Conservation (phyloP, 495 filamentous ascomycete species). For the Neurospora sp. region DNA sequence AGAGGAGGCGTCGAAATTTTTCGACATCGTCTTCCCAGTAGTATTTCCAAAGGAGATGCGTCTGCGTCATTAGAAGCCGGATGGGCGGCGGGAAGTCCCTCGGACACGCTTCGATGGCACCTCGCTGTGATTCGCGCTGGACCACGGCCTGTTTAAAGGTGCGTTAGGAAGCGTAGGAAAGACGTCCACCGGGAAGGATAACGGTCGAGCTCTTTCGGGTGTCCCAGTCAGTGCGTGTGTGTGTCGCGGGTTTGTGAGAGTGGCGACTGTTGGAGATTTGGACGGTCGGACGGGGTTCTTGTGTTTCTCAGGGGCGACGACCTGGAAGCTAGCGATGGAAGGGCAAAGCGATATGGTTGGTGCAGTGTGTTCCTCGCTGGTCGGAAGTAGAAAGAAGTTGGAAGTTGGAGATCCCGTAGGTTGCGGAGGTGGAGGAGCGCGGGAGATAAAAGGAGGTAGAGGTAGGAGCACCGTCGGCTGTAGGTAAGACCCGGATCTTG, state of each 20-base stretch:
- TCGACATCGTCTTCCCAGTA: slow-evolving; percentile 96
- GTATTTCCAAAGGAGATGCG: slow-evolving; percentile 87
- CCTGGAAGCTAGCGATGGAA: neutral
- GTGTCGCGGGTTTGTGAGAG: neutral
- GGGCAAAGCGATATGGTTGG: neutral
- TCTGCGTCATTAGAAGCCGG: slow-evolving; percentile 85
- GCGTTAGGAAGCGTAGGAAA: slow-evolving; percentile 31
- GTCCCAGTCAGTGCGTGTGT: neutral
- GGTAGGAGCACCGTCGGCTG: neutral
- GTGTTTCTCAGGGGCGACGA: neutral
- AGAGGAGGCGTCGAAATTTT: slow-evolving; percentile 73
- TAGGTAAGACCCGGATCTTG: neutral
- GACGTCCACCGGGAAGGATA: slow-evolving; percentile 12
- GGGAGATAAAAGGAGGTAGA: neutral
- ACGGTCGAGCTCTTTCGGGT: neutral
- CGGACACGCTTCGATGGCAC: slow-evolving; percentile 56
- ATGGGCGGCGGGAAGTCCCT: slow-evolving; percentile 19
- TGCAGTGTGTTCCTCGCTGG: neutral
- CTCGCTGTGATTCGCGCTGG: slow-evolving; percentile 74
- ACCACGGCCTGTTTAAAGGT: slow-evolving; percentile 82
- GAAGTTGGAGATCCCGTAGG: neutral
- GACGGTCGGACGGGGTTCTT: neutral
- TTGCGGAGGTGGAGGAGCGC: neutral
- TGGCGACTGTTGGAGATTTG: neutral
- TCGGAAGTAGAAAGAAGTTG: neutral